Evolutionary conservation across 2,329 filamentous ascomycete species (phyloP).

Genomic region (Huntiella bhutanensis): DNA sequence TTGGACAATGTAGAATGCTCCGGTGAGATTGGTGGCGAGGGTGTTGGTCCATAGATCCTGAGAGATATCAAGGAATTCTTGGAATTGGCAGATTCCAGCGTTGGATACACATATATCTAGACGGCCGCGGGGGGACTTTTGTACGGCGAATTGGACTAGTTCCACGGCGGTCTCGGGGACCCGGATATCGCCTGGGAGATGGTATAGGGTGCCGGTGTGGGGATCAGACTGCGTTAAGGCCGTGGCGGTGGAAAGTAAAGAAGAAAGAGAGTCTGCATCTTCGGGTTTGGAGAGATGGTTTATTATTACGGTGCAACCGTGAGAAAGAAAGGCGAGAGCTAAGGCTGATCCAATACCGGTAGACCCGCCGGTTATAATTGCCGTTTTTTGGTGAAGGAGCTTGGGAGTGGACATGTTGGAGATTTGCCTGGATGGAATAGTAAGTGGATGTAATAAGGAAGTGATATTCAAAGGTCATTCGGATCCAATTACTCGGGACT

Average conservation of each 20-base stretch:
- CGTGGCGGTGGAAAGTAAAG: conserved; percentile 32
- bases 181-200: conserved; percentile 59
- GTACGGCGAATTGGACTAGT: conserved; percentile 48
- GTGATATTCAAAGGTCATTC: conserved; percentile 3
- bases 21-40: conserved; percentile 62
- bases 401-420: conserved; percentile 16
- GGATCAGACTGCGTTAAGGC: conserved; percentile 21
- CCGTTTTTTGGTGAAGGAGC: conserved; percentile 55
- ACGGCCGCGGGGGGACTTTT: conserved; percentile 33
- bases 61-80: conserved; percentile 61
- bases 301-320: conserved; percentile 61
- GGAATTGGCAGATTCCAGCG: conserved; percentile 75
- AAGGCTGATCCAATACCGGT: conserved; percentile 81
- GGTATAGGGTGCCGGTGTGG: conserved; percentile 28
- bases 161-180: conserved; percentile 50
- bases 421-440: background rate
- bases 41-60: conserved; percentile 53
- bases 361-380: conserved; percentile 71
- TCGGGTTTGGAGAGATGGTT: conserved; percentile 51
- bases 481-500: background rate
- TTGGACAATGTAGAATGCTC: conserved; percentile 76
- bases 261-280: conserved; percentile 32
- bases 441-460: background rate
- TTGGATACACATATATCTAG: conserved; percentile 73
- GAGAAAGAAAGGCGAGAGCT: conserved; percentile 55